phyloP scores from a whole-genome alignment of 768 basidiomycete species.

The Kwoniella europaea region DNA sequence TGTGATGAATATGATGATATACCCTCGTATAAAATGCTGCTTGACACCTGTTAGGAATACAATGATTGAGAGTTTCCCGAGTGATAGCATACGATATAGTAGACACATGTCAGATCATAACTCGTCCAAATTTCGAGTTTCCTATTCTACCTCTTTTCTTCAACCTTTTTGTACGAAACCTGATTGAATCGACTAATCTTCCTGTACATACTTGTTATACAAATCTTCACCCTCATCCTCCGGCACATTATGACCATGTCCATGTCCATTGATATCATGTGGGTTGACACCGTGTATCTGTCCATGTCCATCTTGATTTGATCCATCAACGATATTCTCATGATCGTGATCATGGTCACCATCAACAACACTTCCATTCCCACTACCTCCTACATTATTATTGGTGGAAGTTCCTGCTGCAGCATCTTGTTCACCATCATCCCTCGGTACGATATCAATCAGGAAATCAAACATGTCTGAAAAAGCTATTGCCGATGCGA shows the following conservation, averaged over 20 bases:
- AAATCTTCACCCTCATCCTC: constrained; percentile 14
- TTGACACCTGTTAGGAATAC: too few species aligned
- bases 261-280: not conserved
- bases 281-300: not conserved
- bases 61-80: too few species aligned
- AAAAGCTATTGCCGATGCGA: constrained; percentile 87
- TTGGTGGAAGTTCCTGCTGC: constrained; percentile 1
- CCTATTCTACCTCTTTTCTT: too few species aligned
- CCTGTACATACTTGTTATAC: constrained; percentile 21
- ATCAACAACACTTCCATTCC: not conserved
- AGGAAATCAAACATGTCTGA: constrained; percentile 97
- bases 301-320: not conserved
- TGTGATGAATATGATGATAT: not conserved
- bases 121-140: too few species aligned
- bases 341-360: not conserved
- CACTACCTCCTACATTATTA: not conserved
- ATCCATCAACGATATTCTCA: not conserved
- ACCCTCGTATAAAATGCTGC: not conserved
- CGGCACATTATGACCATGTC: not conserved
- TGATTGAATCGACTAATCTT: constrained; percentile 1
- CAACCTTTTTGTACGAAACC: too few species aligned
- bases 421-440: constrained; percentile 61
- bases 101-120: too few species aligned
- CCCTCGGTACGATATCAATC: constrained; percentile 92
- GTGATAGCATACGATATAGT: too few species aligned